Conservation (phyloP, 2,329 filamentous ascomycete species). For the Cordyceps farinosa region DNA sequence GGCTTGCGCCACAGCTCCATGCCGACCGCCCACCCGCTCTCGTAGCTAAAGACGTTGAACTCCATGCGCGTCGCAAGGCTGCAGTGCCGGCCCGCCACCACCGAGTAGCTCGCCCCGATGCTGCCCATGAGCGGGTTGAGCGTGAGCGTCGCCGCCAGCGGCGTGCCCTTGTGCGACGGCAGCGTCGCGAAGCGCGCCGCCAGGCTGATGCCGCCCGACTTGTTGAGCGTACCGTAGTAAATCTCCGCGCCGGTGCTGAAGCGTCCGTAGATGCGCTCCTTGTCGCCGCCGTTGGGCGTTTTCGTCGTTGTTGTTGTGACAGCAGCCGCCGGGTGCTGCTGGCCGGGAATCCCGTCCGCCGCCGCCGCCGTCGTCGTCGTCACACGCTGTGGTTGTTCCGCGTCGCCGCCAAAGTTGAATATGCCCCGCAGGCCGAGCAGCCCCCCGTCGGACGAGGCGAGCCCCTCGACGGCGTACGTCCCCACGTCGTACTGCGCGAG, state of each 20-base stretch:
- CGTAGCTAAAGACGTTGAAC: conserved; percentile 98
- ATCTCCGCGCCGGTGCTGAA: conserved; percentile 90
- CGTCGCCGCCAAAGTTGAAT: conserved; percentile 88
- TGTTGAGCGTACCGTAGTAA: conserved; percentile 94
- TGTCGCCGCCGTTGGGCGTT: conserved; percentile 31
- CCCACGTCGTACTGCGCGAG: conserved; percentile 78
- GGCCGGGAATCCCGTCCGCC: background rate
- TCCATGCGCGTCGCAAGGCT: conserved; percentile 88
- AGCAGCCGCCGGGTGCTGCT: background rate
- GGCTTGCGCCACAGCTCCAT: conserved; percentile 85
- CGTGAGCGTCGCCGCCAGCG: conserved; percentile 89
- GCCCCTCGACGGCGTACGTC: conserved; percentile 82
- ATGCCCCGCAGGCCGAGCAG: conserved; percentile 82
- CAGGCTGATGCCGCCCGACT: conserved; percentile 85
- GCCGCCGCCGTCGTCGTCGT: background rate
- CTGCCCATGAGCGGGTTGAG: conserved; percentile 93
- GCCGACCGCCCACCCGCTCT: conserved; percentile 87
- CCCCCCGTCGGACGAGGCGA: conserved; percentile 89
- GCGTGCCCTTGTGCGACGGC: conserved; percentile 75
- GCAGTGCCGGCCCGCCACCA: conserved; percentile 77
- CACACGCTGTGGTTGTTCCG: conserved; percentile 28
- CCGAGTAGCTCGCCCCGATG: conserved; percentile 85
- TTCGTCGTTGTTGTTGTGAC: background rate
- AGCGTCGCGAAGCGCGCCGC: conserved; percentile 88
- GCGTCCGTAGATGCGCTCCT: conserved; percentile 68